phyloP scores from a whole-genome alignment of 2,329 filamentous ascomycete genomes.

The Blastomyces gilchristii region DNA sequence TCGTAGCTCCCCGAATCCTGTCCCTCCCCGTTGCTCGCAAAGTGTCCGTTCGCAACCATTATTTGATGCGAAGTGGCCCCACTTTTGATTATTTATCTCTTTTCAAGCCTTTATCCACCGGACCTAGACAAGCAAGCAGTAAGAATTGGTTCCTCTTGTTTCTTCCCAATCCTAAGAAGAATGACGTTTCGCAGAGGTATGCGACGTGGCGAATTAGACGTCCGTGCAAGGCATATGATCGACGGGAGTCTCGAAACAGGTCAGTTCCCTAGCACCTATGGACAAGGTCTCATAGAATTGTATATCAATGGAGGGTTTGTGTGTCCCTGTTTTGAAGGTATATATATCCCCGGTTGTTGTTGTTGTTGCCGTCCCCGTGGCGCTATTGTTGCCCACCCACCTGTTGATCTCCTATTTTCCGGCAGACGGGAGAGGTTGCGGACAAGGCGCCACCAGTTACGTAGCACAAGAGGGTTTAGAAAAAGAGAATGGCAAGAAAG shows the following conservation, averaged over 20 bases:
- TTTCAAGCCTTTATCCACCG: background rate
- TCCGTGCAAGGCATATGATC: background rate
- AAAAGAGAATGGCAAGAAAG: background rate
- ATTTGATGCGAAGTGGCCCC: constrained; percentile 17
- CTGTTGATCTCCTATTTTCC: constrained; percentile 1
- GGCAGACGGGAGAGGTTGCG: background rate
- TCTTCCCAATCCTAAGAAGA: background rate
- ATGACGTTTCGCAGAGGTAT: background rate
- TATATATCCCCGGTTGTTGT: background rate
- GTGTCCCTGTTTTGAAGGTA: background rate
- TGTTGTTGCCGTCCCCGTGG: too few relatives aligned
- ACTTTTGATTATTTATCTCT: background rate
- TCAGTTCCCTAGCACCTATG: background rate
- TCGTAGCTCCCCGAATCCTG: constrained; percentile 49
- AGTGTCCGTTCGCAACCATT: constrained; percentile 39
- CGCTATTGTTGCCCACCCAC: background rate
- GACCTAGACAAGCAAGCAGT: background rate
- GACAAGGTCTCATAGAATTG: background rate
- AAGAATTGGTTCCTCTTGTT: background rate
- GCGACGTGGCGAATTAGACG: background rate
- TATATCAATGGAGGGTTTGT: background rate
- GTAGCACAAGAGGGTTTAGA: background rate
- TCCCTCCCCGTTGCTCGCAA: constrained; percentile 34
- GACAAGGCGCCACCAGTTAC: background rate
- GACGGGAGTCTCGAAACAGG: background rate